Evolutionary conservation across 2,329 filamentous ascomycete species (phyloP).

Genomic region (Orbilia brochopaga): DNA sequence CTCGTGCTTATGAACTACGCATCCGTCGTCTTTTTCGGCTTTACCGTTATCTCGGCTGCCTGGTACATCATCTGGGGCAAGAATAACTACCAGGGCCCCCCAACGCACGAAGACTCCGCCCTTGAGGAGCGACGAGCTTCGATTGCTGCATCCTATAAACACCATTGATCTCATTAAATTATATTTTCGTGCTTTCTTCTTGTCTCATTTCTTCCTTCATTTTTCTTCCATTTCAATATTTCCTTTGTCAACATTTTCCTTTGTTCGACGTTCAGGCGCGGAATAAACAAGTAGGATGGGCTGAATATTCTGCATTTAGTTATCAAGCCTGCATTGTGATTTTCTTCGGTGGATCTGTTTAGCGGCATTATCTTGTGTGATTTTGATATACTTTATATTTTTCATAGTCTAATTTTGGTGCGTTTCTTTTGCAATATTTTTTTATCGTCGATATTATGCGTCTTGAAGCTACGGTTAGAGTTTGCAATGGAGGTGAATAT

Average conservation of each 20-base stretch:
- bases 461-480: no score
- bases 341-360: slow-evolving; percentile 1
- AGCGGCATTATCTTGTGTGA: no score
- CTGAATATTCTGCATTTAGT: not conserved
- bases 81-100: slow-evolving; percentile 71
- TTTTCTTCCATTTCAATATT: not conserved
- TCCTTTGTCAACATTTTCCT: not conserved
- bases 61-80: slow-evolving; percentile 76
- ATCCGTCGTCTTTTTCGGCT: slow-evolving; percentile 73
- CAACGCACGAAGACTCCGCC: slow-evolving; percentile 56
- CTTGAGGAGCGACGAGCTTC: slow-evolving; percentile 40
- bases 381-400: no score
- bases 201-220: slow-evolving; percentile 8
- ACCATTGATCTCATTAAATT: slow-evolving; percentile 16
- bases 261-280: not conserved
- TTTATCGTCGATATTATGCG: no score
- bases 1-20: slow-evolving; percentile 73
- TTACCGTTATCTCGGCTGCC: slow-evolving; percentile 66
- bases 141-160: slow-evolving; percentile 42
- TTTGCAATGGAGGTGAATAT: no score
- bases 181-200: slow-evolving; percentile 7
- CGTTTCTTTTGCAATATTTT: no score
- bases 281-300: not conserved
- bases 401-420: no score
- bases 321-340: slow-evolving; percentile 15